phyloP scores from a whole-genome alignment of 306 rosid species.

The Canavalia ensiformis region DNA sequence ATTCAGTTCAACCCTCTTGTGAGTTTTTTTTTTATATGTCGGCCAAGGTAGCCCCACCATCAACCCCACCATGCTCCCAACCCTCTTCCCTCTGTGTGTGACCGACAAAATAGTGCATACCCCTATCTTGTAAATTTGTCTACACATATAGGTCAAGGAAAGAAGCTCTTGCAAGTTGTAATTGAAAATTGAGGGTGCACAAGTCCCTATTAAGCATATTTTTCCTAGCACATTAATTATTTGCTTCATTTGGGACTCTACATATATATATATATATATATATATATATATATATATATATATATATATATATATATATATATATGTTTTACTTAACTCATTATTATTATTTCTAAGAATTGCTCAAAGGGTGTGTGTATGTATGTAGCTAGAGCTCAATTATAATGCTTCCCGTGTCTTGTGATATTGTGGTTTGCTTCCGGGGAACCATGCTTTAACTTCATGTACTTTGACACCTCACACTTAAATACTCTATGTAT shows the following conservation, averaged over 20 bases:
- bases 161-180: slow-evolving; percentile 40
- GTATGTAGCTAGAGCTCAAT: slow-evolving; percentile 6
- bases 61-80: slow-evolving; percentile 19
- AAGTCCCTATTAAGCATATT: slow-evolving; percentile 27
- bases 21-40: slow-evolving; percentile 57
- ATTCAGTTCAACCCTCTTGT: slow-evolving; percentile 34
- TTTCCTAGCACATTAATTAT: slow-evolving; percentile 3
- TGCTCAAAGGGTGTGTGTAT: slow-evolving; percentile 22
- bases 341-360: slow-evolving; percentile 7
- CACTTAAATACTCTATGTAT: not conserved
- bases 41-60: slow-evolving; percentile 60
- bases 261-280: not conserved
- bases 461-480: slow-evolving; percentile 46
- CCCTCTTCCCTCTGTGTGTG: slow-evolving; percentile 37
- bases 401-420: slow-evolving; percentile 14
- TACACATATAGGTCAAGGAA: slow-evolving; percentile 37
- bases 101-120: slow-evolving; percentile 75
- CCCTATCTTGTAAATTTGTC: slow-evolving; percentile 20
- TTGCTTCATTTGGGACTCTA: not conserved
- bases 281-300: too few relatives aligned
- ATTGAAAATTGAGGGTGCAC: slow-evolving; percentile 22
- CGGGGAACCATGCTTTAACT: slow-evolving; percentile 50
- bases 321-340: not conserved
- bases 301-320: too few relatives aligned
- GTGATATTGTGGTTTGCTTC: slow-evolving; percentile 43